Evolutionary conservation across 1,139 yeast genomes (phyloP), one percentile per base, ranked within the genome.

Genomic region (Scheffersomyces segobiensis): DNA sequence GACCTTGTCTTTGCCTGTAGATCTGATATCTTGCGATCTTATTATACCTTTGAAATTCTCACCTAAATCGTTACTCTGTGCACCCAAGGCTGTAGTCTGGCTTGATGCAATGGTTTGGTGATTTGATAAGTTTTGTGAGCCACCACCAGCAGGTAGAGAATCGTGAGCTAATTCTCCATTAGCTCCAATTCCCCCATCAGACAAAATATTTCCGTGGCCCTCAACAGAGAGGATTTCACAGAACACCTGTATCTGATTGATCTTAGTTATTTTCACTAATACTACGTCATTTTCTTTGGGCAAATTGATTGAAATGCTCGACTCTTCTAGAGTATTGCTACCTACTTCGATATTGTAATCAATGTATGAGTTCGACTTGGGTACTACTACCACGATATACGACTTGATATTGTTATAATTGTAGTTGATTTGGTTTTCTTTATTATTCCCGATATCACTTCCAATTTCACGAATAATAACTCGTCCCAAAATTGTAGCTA

Each of bases 41-140:
- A 96, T 89, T 14, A 93, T 81, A 0, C 97, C 99, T 65, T 91
- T 91, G 76, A 91, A 95, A 39, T 91, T 92, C 69, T 95, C 99
- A 1, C 97, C 97, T 51, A 91, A 75, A 65, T 92, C 97, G 26
- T 84, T 78, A 3, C 89, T 82, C 56, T 70, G 75, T 3, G 83
- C 81, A 52, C 71, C 73, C 7, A 71, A 52, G 55, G 70, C 62
- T 0, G 78, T 71, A 3, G 78, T 67, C 58, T 77, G 80, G 32
- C 75, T 67, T 48, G 79, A 75, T 0, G 88, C 89, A 20, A 86
- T 82, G 1, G 82, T 71, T 21, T 75, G 76, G 59, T 74, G 78
- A 39, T 77, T 76, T 21, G 76, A 69, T 52, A 76, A 70, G 20
- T 78, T 74, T 58, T 78, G 82, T 2, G 89, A 80, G 0, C 89